These are phyloP conservation scores for Penicillium sp. DNA, from an alignment of 2,329 filamentous ascomycete genomes.

Conservation along the genomic window DNA sequence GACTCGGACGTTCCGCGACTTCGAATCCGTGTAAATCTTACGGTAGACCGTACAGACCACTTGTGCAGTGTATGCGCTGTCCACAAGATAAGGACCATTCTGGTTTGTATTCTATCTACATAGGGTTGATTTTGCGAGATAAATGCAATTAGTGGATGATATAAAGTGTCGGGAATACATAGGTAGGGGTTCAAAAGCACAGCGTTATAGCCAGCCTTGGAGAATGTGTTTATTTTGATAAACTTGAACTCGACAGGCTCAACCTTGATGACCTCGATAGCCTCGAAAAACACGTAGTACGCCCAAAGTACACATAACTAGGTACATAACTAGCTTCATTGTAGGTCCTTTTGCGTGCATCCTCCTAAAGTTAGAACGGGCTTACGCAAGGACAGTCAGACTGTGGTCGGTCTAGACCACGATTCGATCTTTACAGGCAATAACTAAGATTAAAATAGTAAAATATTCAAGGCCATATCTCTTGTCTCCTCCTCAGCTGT, in stretches of 20 bases:
- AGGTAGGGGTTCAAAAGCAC: background rate
- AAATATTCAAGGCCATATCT: too few relatives aligned
- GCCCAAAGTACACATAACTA: background rate
- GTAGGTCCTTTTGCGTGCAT: background rate
- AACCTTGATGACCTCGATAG: background rate
- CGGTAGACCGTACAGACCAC: slow-evolving; percentile 16
- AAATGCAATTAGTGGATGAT: background rate
- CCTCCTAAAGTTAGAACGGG: background rate
- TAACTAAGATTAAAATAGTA: too few relatives aligned
- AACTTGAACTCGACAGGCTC: background rate
- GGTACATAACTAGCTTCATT: background rate
- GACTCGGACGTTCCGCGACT: background rate
- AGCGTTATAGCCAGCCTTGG: background rate
- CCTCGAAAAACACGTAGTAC: background rate
- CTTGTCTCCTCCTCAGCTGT: too few relatives aligned
- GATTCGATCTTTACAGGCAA: too few relatives aligned
- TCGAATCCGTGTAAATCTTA: slow-evolving; percentile 22
- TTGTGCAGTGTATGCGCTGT: background rate
- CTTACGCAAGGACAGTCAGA: background rate
- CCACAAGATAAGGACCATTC: too few relatives aligned
- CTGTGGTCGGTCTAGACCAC: background rate
- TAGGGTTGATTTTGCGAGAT: too few relatives aligned
- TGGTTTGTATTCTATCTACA: too few relatives aligned
- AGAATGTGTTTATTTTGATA: background rate
- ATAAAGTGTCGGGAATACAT: background rate